A percentile compares a stretch with the other conserved stretches of the same genome.
These are phyloP conservation scores for Penicillium sp. DNA, from an alignment of 2,329 filamentous ascomycete species.

Conservation along the genomic window DNA sequence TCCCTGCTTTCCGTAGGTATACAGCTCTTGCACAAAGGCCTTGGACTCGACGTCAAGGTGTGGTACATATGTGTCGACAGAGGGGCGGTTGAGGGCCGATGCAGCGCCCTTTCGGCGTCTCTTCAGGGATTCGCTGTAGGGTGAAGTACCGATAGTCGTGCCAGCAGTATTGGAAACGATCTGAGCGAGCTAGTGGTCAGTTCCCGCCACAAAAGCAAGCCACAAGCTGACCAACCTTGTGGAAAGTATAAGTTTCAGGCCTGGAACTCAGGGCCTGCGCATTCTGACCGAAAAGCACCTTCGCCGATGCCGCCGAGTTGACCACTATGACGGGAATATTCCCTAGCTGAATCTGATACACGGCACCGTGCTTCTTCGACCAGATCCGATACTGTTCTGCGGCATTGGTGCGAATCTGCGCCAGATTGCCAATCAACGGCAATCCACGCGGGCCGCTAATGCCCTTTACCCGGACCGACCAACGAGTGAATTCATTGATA, in stretches of 20 bases:
- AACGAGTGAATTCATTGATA: slow-evolving; percentile 50
- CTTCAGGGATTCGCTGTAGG: slow-evolving; percentile 63
- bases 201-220: neutral
- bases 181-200: slow-evolving; percentile 29
- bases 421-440: slow-evolving; percentile 55
- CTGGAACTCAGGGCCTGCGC: slow-evolving; percentile 54
- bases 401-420: slow-evolving; percentile 54
- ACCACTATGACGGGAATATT: slow-evolving; percentile 56
- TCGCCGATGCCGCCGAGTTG: slow-evolving; percentile 53
- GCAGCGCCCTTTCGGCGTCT: slow-evolving; percentile 62
- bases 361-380: slow-evolving; percentile 49
- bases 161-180: slow-evolving; percentile 62
- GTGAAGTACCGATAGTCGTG: slow-evolving; percentile 65
- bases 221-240: slow-evolving; percentile 46
- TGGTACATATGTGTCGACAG: slow-evolving; percentile 59
- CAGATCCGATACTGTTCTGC: slow-evolving; percentile 56
- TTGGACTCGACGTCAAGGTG: slow-evolving; percentile 62
- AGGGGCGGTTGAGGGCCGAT: slow-evolving; percentile 62
- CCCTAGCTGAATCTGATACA: slow-evolving; percentile 57
- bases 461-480: slow-evolving; percentile 44
- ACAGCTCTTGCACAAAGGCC: slow-evolving; percentile 60
- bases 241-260: slow-evolving; percentile 58
- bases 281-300: slow-evolving; percentile 51
- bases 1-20: slow-evolving; percentile 56
- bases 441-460: slow-evolving; percentile 51